Evolutionary conservation across 2,329 filamentous ascomycete genomes (phyloP).

Genomic region (Talaromyces sp.): DNA sequence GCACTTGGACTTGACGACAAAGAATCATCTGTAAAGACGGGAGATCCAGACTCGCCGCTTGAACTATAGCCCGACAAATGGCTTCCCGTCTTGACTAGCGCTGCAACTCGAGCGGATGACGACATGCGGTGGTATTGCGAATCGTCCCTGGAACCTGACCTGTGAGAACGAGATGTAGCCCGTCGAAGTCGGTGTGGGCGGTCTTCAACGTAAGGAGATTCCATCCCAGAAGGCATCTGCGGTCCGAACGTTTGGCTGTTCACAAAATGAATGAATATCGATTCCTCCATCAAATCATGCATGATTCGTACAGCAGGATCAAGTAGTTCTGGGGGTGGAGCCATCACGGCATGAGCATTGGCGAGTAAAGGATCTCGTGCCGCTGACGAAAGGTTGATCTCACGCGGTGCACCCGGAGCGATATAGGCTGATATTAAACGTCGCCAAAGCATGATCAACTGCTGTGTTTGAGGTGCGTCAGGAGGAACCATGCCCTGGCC

Average conservation of each 20-base stretch:
- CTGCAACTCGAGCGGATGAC: constrained; percentile 28
- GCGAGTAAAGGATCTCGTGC: constrained; percentile 78
- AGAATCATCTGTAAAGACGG: constrained; percentile 49
- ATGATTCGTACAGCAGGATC: constrained; percentile 83
- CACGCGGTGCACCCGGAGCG: constrained; percentile 75
- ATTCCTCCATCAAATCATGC: constrained; percentile 96
- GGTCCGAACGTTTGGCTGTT: constrained; percentile 61
- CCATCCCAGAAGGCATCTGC: constrained; percentile 47
- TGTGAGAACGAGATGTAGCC: constrained; percentile 15
- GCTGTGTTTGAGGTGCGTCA: constrained; percentile 60
- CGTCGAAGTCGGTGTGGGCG: constrained; percentile 21
- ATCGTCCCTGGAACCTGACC: constrained; percentile 30
- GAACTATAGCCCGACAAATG: constrained; percentile 39
- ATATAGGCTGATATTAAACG: constrained; percentile 90
- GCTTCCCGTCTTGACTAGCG: constrained; percentile 35
- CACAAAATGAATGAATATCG: constrained; percentile 86
- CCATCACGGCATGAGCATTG: constrained; percentile 55
- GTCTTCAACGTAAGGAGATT: constrained; percentile 41
- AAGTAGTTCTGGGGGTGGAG: constrained; percentile 73
- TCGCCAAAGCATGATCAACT: constrained; percentile 79
- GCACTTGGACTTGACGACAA: constrained; percentile 40
- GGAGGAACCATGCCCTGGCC: constrained; percentile 48
- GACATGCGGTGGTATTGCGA: constrained; percentile 26
- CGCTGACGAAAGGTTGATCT: constrained; percentile 84
- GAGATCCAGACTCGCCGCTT: constrained; percentile 40